Conservation (phyloP, 1,139 yeast species). For the Yamadazyma triangularis region DNA sequence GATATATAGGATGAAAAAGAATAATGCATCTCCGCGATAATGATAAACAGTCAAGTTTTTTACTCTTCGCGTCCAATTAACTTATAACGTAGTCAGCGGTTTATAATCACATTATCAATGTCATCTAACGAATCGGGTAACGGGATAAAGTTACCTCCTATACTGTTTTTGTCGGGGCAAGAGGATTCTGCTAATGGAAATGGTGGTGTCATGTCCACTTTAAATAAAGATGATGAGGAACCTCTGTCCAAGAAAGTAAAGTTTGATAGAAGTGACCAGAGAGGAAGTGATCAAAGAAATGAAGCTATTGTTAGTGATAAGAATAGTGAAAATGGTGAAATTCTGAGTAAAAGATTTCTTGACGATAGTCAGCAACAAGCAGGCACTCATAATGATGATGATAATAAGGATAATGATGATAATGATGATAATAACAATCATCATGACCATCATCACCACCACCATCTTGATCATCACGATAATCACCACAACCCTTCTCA, state of each 20-base stretch:
- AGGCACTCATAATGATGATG: neutral
- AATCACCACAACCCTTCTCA: constrained; percentile 17
- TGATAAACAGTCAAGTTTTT: too few relatives aligned
- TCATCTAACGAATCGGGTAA: neutral
- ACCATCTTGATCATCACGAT: constrained; percentile 12
- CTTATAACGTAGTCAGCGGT: too few relatives aligned
- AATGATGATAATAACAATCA: constrained; percentile 10
- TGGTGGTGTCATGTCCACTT: neutral
- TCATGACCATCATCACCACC: constrained; percentile 16
- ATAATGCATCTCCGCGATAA: too few relatives aligned
- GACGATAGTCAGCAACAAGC: neutral
- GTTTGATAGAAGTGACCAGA: constrained; percentile 1
- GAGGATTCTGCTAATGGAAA: neutral
- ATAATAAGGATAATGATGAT: neutral
- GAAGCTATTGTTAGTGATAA: too few relatives aligned
- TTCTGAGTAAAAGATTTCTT: too few relatives aligned
- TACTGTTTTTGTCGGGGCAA: neutral
- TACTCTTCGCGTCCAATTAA: too few relatives aligned
- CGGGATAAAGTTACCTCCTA: neutral
- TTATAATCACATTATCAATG: too few relatives aligned
- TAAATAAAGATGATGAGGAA: constrained; percentile 1
- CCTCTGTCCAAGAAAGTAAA: constrained; percentile 6
- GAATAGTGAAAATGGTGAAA: neutral
- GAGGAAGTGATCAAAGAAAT: constrained; percentile 1
- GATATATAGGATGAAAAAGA: too few relatives aligned